Evolutionary conservation across 345 rosid genomes (phyloP).

Genomic region (Sapria himalayana): DNA sequence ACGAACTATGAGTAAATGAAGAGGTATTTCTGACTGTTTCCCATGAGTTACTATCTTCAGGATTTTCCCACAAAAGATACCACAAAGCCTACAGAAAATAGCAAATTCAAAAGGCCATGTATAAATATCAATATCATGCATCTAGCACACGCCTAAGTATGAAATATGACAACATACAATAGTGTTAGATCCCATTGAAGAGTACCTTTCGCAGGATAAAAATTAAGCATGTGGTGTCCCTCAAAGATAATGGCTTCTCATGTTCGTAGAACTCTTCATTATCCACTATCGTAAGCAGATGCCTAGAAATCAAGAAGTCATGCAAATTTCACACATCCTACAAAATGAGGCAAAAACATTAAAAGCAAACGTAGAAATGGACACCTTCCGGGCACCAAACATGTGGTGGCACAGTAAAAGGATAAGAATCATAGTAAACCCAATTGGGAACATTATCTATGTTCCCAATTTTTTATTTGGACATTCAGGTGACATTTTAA

Average conservation of each 20-base stretch:
- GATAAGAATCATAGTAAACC: too few relatives aligned
- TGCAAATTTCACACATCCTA: background rate
- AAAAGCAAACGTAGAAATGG: slow-evolving; percentile 4
- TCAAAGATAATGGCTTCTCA: slow-evolving; percentile 70
- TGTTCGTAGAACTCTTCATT: slow-evolving; percentile 95
- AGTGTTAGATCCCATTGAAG: background rate
- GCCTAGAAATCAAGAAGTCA: slow-evolving; percentile 24
- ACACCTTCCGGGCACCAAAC: too few relatives aligned
- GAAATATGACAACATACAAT: slow-evolving; percentile 2
- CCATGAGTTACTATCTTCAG: slow-evolving; percentile 27
- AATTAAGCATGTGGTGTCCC: slow-evolving; percentile 54
- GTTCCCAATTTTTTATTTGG: too few relatives aligned
- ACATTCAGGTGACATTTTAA: too few relatives aligned
- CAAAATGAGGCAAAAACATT: background rate
- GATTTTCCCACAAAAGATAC: slow-evolving; percentile 83
- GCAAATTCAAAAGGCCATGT: background rate
- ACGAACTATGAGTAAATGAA: slow-evolving; percentile 27
- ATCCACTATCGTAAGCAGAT: slow-evolving; percentile 88
- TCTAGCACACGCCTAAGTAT: background rate
- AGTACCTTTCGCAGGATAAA: slow-evolving; percentile 70
- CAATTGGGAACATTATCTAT: too few relatives aligned
- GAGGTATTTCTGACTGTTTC: slow-evolving; percentile 21
- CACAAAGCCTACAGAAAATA: slow-evolving; percentile 52
- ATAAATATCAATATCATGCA: slow-evolving; percentile 1
- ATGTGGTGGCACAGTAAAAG: too few relatives aligned